Conservation (phyloP, 2,329 filamentous ascomycete species). For the Diaporthe helianthi region DNA sequence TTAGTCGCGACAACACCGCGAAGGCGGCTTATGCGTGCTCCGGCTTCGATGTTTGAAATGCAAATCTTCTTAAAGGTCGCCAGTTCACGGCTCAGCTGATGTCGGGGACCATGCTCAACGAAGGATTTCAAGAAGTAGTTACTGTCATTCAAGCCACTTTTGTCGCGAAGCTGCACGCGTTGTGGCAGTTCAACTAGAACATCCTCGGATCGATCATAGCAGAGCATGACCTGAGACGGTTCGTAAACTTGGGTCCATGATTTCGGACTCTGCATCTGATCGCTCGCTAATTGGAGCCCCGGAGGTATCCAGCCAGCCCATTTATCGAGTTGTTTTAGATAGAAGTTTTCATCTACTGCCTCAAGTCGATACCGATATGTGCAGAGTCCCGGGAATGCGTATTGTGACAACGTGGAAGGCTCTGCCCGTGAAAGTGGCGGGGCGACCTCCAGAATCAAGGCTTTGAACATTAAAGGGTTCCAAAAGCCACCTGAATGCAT, state of each 20-base stretch:
- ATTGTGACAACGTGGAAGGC: neutral
- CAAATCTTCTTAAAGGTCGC: neutral
- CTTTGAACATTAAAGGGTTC: conserved; percentile 13
- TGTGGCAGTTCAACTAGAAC: neutral
- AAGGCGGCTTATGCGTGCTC: neutral
- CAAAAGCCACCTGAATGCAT: neutral
- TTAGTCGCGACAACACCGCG: neutral
- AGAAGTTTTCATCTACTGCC: neutral
- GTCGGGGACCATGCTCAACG: neutral
- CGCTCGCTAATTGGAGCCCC: neutral
- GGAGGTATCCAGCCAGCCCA: neutral
- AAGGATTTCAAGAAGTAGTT: neutral
- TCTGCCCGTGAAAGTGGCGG: neutral
- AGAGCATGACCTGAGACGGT: neutral
- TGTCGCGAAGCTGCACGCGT: neutral
- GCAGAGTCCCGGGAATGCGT: conserved; percentile 2
- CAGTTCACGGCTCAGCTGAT: neutral
- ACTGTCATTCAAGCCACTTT: neutral
- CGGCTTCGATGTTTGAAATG: neutral
- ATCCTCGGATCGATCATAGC: neutral
- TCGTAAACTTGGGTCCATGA: neutral
- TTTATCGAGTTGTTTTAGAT: neutral
- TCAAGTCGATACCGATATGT: neutral
- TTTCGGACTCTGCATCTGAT: neutral
- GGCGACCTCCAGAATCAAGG: neutral